phyloP scores from a whole-genome alignment of 805 yeast genomes.

The Myxozyma neotropica region DNA sequence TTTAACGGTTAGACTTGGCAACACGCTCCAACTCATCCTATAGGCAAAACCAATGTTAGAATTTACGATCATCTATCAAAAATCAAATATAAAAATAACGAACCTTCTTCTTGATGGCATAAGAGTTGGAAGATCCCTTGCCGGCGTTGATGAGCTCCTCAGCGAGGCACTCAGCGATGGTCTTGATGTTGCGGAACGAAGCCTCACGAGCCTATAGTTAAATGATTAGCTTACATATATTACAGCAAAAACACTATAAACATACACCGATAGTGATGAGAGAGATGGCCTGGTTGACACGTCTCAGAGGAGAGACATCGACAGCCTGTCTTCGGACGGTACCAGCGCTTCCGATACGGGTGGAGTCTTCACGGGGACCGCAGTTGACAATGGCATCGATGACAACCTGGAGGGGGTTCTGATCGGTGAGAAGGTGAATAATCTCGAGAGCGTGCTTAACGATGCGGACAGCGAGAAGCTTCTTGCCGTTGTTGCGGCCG shows the following conservation, averaged over 20 bases:
- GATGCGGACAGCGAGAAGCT: slow-evolving; percentile 99
- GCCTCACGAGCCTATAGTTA: slow-evolving; percentile 74
- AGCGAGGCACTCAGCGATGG: slow-evolving; percentile 99
- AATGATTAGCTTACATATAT: not conserved
- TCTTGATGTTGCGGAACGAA: slow-evolving; percentile 99
- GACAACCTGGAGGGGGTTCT: slow-evolving; percentile 98
- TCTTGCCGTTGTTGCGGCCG: slow-evolving; percentile 99
- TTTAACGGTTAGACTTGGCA: slow-evolving; percentile 99
- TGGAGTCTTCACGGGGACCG: slow-evolving; percentile 99
- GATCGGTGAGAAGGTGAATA: slow-evolving; percentile 95
- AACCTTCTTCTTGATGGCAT: slow-evolving; percentile 98
- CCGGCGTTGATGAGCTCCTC: slow-evolving; percentile 99
- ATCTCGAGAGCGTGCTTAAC: slow-evolving; percentile 99
- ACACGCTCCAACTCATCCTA: slow-evolving; percentile 99
- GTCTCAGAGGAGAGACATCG: slow-evolving; percentile 99
- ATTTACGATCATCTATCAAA: not conserved
- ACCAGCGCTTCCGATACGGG: slow-evolving; percentile 99
- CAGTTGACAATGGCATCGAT: slow-evolving; percentile 99
- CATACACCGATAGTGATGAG: slow-evolving; percentile 91
- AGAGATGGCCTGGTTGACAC: slow-evolving; percentile 99
- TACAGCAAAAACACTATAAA: slow-evolving; percentile 39
- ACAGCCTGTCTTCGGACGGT: slow-evolving; percentile 99
- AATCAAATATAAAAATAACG: not conserved
- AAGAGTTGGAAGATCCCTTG: slow-evolving; percentile 99
- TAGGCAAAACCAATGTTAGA: not conserved